These are phyloP conservation scores for Volvox reticuliferus DNA, from an alignment of 139 green algal genomes.

Conservation along the genomic window DNA sequence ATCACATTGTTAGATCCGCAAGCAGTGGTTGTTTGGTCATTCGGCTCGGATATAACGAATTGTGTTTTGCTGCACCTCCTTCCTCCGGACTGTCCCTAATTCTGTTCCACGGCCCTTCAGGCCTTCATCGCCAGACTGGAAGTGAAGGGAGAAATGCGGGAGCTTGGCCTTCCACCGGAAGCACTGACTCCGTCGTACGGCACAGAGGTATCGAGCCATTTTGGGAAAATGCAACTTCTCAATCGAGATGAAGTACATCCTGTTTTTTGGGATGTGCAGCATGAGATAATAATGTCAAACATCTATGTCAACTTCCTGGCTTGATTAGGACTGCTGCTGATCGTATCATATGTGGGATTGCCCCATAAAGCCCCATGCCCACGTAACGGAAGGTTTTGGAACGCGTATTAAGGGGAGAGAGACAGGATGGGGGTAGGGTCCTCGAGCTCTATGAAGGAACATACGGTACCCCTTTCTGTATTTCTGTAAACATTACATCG, in stretches of 20 bases:
- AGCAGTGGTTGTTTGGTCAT: not conserved
- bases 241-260: not conserved
- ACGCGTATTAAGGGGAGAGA: too few species aligned
- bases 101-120: constrained; percentile 3
- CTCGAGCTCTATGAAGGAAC: too few species aligned
- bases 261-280: not conserved
- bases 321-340: not conserved
- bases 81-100: not conserved
- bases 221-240: not conserved
- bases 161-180: not conserved
- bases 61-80: not conserved
- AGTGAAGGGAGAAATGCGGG: not conserved
- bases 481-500: too few species aligned
- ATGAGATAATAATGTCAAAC: not conserved
- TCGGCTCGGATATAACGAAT: not conserved
- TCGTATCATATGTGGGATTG: too few species aligned
- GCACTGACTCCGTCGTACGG: constrained; percentile 25
- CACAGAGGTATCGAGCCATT: constrained; percentile 4
- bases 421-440: too few species aligned
- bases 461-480: too few species aligned
- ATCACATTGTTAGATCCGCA: not conserved
- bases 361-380: too few species aligned
- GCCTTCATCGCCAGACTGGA: constrained; percentile 23
- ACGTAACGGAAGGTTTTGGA: too few species aligned
- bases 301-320: not conserved